These are phyloP conservation scores for Choiromyces venosus DNA, from an alignment of 495 filamentous ascomycete species.

Conservation along the genomic window DNA sequence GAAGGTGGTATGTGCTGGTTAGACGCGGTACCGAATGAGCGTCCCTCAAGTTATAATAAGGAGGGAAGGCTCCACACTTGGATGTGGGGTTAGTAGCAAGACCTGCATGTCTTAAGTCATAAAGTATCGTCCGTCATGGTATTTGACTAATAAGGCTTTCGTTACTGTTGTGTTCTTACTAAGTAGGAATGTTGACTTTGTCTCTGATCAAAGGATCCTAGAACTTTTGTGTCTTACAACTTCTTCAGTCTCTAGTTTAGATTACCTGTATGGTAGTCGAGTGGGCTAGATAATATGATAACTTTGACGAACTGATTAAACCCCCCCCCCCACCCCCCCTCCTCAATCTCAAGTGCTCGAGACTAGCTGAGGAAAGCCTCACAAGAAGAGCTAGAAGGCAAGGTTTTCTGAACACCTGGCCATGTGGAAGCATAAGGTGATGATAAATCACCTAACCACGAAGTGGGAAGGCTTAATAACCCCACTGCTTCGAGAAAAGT, in stretches of 20 bases:
- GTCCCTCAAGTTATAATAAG: not conserved
- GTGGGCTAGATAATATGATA: not conserved
- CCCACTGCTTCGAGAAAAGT: not conserved
- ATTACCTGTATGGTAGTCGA: not conserved
- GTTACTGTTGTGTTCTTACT: not conserved
- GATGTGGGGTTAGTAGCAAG: not conserved
- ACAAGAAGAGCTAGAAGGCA: no score
- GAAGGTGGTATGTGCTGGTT: not conserved
- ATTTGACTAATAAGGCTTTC: not conserved
- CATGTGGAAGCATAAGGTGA: not conserved
- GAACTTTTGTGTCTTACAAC: not conserved
- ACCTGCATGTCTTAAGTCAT: not conserved
- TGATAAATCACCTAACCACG: not conserved
- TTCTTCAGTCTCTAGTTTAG: not conserved
- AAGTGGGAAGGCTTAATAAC: not conserved
- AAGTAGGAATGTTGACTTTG: not conserved
- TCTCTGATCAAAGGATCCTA: not conserved
- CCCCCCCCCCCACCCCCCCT: no score
- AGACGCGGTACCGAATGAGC: not conserved
- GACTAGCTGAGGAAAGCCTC: not conserved
- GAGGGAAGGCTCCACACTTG: not conserved
- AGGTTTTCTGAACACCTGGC: not conserved
- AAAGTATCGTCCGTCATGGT: not conserved
- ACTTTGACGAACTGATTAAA: not conserved
- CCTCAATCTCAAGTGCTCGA: not conserved